Evolutionary conservation across 2,329 filamentous ascomycete genomes (phyloP), one percentile per base, ranked within the genome.

Genomic region (Catunica adiposa): DNA sequence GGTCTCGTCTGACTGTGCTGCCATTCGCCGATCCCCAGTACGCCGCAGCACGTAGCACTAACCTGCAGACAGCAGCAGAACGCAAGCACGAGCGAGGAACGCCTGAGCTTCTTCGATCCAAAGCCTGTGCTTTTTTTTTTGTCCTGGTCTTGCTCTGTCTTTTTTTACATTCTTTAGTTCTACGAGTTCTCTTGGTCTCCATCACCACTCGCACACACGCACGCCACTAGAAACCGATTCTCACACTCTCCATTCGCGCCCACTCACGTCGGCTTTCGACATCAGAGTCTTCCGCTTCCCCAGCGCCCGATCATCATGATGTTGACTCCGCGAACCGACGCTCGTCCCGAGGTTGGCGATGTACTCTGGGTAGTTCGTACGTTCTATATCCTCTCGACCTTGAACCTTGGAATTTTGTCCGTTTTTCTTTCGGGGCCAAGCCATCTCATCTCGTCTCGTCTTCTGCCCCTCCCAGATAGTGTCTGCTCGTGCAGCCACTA

Each of bases 331-430:
- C 56, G 56, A 54, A 55, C 42, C 54, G 59, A 67, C 64, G 62
- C 62, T 56, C 62, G 66, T 53, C 80, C 79, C 63, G 78, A 81
- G 26, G 71, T 78, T 60, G 83, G 83, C 66, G 81, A 85, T 63
- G 77, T 80, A 56, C 70, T 86, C 62, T 67, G 86, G 61, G 83
- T 86, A 62, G 83, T 86, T 63, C 83, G 83, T 86, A 73, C 74
- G 83, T 70, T 38, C 52, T 53, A 46, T 31, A 23, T 20, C n/a
- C 38, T 20, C 44, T 20, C 17, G 20, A 23, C 22, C n/a, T 56
- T 17, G 26, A 14, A 2, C 9, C 22, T 48, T 48, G 31, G 46
- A 26, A 23, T 47, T 34, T 5, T 11, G 29, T 34, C 29, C 11
- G 11, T 34, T 11, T 34, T 34, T 5, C 29, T 11, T 34, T 34